phyloP scores from a whole-genome alignment of 176 grass and related monocot species.

The Oryza longistaminata region DNA sequence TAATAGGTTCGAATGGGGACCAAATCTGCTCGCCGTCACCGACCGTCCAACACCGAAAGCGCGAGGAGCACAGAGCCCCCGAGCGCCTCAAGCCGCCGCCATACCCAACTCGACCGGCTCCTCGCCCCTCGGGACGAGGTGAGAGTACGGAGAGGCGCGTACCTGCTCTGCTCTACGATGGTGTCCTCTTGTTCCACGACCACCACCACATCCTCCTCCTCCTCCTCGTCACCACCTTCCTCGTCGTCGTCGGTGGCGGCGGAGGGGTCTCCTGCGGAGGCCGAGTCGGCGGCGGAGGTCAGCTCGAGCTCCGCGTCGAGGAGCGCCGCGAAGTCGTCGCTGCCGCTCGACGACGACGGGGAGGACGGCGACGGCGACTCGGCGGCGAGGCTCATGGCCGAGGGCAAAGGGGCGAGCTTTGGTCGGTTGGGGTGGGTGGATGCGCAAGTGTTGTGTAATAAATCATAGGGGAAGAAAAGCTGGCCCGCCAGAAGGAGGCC shows the following conservation, averaged over 20 bases:
- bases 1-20: neutral
- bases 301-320: constrained; percentile 76
- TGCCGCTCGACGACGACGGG: constrained; percentile 64
- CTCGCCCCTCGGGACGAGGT: neutral
- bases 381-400: constrained; percentile 65
- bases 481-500: too few relatives aligned
- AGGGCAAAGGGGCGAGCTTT: constrained; percentile 12
- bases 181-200: constrained; percentile 31
- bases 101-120: neutral
- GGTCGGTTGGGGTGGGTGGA: neutral
- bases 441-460: neutral
- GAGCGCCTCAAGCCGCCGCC: neutral
- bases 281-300: constrained; percentile 40
- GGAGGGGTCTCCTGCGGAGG: constrained; percentile 6
- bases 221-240: constrained; percentile 13
- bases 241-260: constrained; percentile 19
- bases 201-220: constrained; percentile 6
- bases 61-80: neutral
- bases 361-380: constrained; percentile 68
- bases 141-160: neutral
- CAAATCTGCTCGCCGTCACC: constrained; percentile 1
- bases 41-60: neutral
- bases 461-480: neutral
- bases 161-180: constrained; percentile 42
- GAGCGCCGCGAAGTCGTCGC: constrained; percentile 64